Percentiles rank a stretch among this genome's conserved stretches.
These are phyloP conservation scores for Chalciporus sphaerocephalus DNA, from an alignment of 768 basidiomycete species.

Conservation along the genomic window DNA sequence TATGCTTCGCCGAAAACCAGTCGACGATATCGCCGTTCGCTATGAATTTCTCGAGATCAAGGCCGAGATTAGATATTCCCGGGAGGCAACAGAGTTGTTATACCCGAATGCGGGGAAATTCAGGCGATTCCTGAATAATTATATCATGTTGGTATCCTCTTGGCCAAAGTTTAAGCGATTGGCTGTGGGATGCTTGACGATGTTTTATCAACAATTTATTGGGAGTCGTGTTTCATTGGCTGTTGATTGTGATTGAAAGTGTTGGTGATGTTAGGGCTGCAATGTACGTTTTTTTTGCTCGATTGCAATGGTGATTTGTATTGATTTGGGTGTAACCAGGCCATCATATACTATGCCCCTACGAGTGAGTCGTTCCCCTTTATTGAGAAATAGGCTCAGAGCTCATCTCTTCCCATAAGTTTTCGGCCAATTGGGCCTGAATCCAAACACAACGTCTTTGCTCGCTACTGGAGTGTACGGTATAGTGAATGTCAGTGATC, in stretches of 20 bases:
- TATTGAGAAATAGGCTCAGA: not conserved
- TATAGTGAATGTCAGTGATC: constrained; percentile 26
- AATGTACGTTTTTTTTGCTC: constrained; percentile 18
- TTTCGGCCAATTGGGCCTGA: constrained; percentile 39
- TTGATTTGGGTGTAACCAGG: constrained; percentile 14
- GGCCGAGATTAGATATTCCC: constrained; percentile 31
- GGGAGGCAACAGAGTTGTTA: constrained; percentile 15
- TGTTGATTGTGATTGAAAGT: not conserved
- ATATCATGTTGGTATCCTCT: constrained; percentile 21
- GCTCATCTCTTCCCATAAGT: constrained; percentile 29
- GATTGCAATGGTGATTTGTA: not conserved
- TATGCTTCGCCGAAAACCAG: constrained; percentile 32
- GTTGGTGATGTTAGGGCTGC: constrained; percentile 18
- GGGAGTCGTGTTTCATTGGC: constrained; percentile 13
- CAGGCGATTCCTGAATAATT: constrained; percentile 21
- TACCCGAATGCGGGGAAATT: constrained; percentile 21
- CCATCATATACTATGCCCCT: constrained; percentile 28
- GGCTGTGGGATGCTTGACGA: constrained; percentile 28
- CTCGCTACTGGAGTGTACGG: constrained; percentile 41
- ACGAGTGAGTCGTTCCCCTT: not conserved
- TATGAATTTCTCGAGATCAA: constrained; percentile 40
- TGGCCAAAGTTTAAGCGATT: constrained; percentile 33
- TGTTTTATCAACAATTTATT: constrained; percentile 33
- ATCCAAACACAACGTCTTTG: constrained; percentile 38
- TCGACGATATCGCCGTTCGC: constrained; percentile 30